These are phyloP conservation scores for Sparassis latifolia DNA, from an alignment of 1,284 basidiomycete genomes.

Conservation along the genomic window DNA sequence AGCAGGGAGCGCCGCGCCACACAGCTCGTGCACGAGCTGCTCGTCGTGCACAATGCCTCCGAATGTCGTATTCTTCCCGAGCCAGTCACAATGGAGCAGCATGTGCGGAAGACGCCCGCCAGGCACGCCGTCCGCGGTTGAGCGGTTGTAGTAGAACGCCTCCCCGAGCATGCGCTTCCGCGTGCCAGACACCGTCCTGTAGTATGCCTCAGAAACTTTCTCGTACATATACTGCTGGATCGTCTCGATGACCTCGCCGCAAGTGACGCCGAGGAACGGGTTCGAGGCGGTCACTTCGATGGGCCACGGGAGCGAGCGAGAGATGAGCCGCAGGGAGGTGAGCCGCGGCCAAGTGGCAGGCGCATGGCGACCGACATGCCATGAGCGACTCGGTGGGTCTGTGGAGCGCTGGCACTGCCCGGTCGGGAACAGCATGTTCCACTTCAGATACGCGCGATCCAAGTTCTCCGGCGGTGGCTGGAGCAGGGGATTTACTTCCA, in stretches of 20 bases:
- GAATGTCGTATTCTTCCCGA: conserved; percentile 48
- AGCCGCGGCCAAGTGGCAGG: conserved; percentile 74
- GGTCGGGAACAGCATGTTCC: conserved; percentile 70
- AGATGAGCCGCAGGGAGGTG: conserved; percentile 43
- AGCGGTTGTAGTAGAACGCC: conserved; percentile 60
- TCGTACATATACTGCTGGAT: conserved; percentile 44
- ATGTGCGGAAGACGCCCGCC: conserved; percentile 58
- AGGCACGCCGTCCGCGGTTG: conserved; percentile 52
- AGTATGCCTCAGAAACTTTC: conserved; percentile 47
- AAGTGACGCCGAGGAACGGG: conserved; percentile 55
- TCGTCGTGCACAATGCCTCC: conserved; percentile 51
- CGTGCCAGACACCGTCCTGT: conserved; percentile 29
- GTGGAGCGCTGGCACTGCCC: conserved; percentile 54
- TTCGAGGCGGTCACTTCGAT: conserved; percentile 47
- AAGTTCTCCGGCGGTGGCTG: conserved; percentile 39
- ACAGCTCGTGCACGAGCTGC: conserved; percentile 34
- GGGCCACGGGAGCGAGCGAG: conserved; percentile 51
- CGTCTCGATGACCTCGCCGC: conserved; percentile 62
- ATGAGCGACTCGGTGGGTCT: conserved; percentile 53
- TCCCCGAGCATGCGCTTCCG: conserved; percentile 36
- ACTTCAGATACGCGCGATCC: conserved; percentile 45
- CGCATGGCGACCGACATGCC: conserved; percentile 57
- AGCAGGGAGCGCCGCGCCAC: conserved; percentile 46
- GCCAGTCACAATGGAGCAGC: conserved; percentile 58
- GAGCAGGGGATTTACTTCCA: conserved; percentile 58